Evolutionary conservation across 306 rosid genomes (phyloP).

Genomic region (Castanea mollissima): DNA sequence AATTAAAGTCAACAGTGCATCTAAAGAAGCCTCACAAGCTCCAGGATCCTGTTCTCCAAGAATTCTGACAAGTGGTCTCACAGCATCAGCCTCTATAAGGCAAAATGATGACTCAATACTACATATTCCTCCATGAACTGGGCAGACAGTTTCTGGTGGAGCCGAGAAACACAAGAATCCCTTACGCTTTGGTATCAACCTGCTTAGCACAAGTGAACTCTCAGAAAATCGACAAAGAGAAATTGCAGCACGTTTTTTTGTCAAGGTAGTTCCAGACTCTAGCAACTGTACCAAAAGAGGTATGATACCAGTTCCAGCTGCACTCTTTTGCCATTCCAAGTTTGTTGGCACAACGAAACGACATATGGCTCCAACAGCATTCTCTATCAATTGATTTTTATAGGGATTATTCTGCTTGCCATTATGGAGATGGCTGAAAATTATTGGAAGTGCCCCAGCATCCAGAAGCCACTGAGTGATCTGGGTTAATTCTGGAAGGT

Average conservation of each 20-base stretch:
- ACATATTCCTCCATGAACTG: constrained; percentile 77
- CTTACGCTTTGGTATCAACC: constrained; percentile 41
- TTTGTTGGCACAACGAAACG: constrained; percentile 58
- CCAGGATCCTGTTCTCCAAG: constrained; percentile 62
- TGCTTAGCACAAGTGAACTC: constrained; percentile 52
- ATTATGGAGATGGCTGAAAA: constrained; percentile 32
- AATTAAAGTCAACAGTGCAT: constrained; percentile 68
- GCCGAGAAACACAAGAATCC: constrained; percentile 74
- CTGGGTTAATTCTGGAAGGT: constrained; percentile 54
- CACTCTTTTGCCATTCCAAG: constrained; percentile 65
- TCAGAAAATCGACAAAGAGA: constrained; percentile 64
- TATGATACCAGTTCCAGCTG: constrained; percentile 65
- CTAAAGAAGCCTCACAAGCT: constrained; percentile 73
- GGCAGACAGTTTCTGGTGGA: constrained; percentile 54
- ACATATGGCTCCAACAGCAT: constrained; percentile 55
- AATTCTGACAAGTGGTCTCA: constrained; percentile 56
- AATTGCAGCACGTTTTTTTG: constrained; percentile 60
- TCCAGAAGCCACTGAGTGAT: constrained; percentile 66
- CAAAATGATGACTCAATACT: constrained; percentile 62
- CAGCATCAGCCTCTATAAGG: constrained; percentile 77
- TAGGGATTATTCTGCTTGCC: constrained; percentile 42
- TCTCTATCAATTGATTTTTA: constrained; percentile 47
- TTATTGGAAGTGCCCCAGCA: constrained; percentile 47
- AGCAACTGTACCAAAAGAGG: constrained; percentile 58
- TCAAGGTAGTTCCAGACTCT: constrained; percentile 54